Conservation (phyloP, 2,329 filamentous ascomycete species). For the Monilinia fructigena region DNA sequence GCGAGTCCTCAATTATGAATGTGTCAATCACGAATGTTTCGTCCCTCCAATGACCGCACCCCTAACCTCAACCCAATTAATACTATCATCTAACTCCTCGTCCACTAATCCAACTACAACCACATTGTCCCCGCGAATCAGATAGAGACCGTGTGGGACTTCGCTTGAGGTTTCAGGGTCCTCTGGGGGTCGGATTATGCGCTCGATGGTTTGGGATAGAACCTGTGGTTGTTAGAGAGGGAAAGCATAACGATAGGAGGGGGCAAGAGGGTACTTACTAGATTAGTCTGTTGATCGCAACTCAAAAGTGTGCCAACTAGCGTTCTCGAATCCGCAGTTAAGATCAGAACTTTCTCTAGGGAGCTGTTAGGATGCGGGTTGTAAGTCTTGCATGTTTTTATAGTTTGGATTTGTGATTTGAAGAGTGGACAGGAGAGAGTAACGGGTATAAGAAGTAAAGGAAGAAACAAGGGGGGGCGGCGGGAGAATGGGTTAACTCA, state of each 20-base stretch:
- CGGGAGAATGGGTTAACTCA: constrained; percentile 39
- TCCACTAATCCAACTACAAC: constrained; percentile 87
- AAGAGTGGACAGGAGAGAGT: background rate
- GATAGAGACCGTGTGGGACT: constrained; percentile 81
- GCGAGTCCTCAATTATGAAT: background rate
- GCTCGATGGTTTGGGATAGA: constrained; percentile 77
- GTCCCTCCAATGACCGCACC: constrained; percentile 80
- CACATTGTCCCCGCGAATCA: constrained; percentile 93
- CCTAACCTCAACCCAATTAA: constrained; percentile 89
- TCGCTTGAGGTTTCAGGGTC: constrained; percentile 78
- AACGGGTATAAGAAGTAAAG: background rate
- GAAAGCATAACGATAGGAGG: background rate
- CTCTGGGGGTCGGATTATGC: constrained; percentile 83
- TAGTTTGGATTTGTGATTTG: constrained; percentile 2
- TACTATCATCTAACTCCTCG: constrained; percentile 82
- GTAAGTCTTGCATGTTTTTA: constrained; percentile 36
- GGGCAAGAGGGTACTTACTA: constrained; percentile 48
- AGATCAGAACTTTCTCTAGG: constrained; percentile 83
- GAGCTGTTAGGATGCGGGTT: constrained; percentile 40
- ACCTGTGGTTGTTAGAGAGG: constrained; percentile 52
- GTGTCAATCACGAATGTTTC: constrained; percentile 60
- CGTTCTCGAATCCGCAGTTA: constrained; percentile 90
- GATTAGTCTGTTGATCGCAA: constrained; percentile 88
- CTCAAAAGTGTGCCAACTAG: constrained; percentile 79
- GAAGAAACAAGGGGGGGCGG: constrained; percentile 13